Percentiles rank a stretch among this genome's conserved stretches.
Conservation (phyloP, 805 yeast genomes). For the Teunomyces atbi region DNA sequence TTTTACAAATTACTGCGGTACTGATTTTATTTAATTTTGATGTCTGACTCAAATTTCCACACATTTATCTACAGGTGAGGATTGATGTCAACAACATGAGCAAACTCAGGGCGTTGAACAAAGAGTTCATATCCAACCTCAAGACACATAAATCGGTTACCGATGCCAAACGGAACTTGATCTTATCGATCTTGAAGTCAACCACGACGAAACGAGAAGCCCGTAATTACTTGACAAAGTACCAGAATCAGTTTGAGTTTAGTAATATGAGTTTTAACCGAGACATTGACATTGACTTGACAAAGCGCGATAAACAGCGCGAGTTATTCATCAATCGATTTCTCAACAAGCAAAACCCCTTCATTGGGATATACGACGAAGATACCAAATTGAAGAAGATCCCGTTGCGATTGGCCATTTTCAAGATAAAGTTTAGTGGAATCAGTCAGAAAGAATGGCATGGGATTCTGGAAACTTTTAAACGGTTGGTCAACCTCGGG, state of each 20-base stretch:
- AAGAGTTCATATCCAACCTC: slow-evolving; percentile 38
- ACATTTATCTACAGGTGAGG: background rate
- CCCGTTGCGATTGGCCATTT: slow-evolving; percentile 54
- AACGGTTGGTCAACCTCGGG: slow-evolving; percentile 60
- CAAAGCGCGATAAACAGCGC: slow-evolving; percentile 25
- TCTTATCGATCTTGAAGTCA: slow-evolving; percentile 80
- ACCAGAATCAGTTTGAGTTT: slow-evolving; percentile 47
- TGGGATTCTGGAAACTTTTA: slow-evolving; percentile 57
- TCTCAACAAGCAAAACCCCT: slow-evolving; percentile 31
- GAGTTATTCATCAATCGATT: slow-evolving; percentile 34
- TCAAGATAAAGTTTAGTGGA: slow-evolving; percentile 46
- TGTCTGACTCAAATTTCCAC: background rate
- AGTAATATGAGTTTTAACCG: slow-evolving; percentile 11
- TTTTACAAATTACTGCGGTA: background rate
- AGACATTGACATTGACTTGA: slow-evolving; percentile 5
- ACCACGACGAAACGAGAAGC: slow-evolving; percentile 96
- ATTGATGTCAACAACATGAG: slow-evolving; percentile 20
- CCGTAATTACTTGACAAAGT: slow-evolving; percentile 70
- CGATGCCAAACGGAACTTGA: slow-evolving; percentile 60
- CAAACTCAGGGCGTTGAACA: slow-evolving; percentile 24
- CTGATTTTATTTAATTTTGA: background rate
- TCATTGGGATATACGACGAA: slow-evolving; percentile 26
- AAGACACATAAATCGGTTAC: slow-evolving; percentile 32
- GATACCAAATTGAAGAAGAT: slow-evolving; percentile 35
- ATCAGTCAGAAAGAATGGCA: slow-evolving; percentile 31